Evolutionary conservation across 768 basidiomycete species (phyloP), one percentile per base, ranked within the genome.

Genomic region (Mrakia frigida): DNA sequence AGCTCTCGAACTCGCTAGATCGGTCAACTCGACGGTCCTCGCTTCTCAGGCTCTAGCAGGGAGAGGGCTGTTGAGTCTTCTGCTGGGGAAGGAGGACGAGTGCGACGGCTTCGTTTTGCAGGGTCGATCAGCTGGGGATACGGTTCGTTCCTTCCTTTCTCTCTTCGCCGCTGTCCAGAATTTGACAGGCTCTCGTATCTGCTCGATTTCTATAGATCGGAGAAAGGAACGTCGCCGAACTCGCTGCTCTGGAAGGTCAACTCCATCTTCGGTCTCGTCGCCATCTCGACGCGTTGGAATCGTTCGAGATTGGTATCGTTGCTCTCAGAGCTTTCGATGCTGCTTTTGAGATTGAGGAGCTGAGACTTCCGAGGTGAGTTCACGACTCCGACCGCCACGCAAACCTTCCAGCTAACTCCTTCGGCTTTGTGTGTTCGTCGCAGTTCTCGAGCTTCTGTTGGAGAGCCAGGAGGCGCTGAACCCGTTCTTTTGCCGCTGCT

Each of bases 31-130:
- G 0, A 88, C 90, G 23, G 86, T 88, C 0, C 84, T 92, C 80
- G 82, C 87, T 10, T 88, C 89, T 31, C 87, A 91, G 13, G 91
- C 92, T 0, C 83, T 90, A 39, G 86, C 89, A 0, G 85, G 87
- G 79, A 87, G 88, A 72, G 91, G 88, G 4, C 92, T 94, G 78
- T 85, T 96, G 2, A 86, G 90, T 65, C 82, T 93, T 6, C 86
- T 89, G 67, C 86, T 91, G 78, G 88, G 89, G 2, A 84, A 86
- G 53, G 80, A 81, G 53, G 79, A 77, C 28, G 75, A 77, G 25
- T 70, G 56, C 11, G 63, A 50, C 2, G 18, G n/a, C 23, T 25
- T 77, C 37, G 23, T 73, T 11, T 31, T 63, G 0, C 61, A 77
- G 25, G 52, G 46, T 0, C 52, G 53, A 14, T 35, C 39, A 7